Base-by-base conservation (phyloP, 2,329 filamentous ascomycete genomes). In the Bertia moriformis region DNA sequence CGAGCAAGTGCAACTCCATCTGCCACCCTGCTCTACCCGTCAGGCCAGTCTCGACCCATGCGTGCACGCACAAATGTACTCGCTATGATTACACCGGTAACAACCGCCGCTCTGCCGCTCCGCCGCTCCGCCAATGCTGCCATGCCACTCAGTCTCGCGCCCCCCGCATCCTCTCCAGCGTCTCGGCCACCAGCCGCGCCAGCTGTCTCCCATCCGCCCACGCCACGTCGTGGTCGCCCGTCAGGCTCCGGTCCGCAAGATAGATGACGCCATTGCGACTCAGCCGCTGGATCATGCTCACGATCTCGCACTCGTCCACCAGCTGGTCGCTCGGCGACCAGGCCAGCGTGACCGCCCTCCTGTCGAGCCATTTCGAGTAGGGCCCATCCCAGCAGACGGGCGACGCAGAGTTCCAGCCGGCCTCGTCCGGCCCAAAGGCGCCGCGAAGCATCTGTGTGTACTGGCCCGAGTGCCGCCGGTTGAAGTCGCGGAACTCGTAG, bases 161-260 rank as follows among this genome's bases (percentile, higher is more conserved):
- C 7, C 7, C 22, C 22, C 7, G 7, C 7, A 27, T 27, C 22
- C 22, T 5, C 14, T 40, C 41, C 33, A 55, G 39, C 3, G 44
- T 43, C 42, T 46, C 38, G 39, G 42, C 37, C 32, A 71, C 51
- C 14, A 71, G 54, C 39, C 57, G 57, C 19, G 69, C 73, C 38
- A 82, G 53, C 46, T 75, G 68, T 22, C 52, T 51, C 14, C 78
- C 78, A 42, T 71, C 64, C 50, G 69, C 51, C 73, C 77, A 82
- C 2, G 80, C 60, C 45, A 69, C 67, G 54, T 83, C 71, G 54
- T 86, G 81, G 27, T 61, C 62, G 3, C 73, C 79, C 5, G 52
- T 55, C 39, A 78, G 50, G 47, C 72, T 64, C 44, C 53, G 61
- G 22, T 55, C 66, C 42, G 4, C 55, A 56, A 53, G 56, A 44